Evolutionary conservation across 768 basidiomycete genomes (phyloP).

Genomic region (Lactarius hengduanensis): DNA sequence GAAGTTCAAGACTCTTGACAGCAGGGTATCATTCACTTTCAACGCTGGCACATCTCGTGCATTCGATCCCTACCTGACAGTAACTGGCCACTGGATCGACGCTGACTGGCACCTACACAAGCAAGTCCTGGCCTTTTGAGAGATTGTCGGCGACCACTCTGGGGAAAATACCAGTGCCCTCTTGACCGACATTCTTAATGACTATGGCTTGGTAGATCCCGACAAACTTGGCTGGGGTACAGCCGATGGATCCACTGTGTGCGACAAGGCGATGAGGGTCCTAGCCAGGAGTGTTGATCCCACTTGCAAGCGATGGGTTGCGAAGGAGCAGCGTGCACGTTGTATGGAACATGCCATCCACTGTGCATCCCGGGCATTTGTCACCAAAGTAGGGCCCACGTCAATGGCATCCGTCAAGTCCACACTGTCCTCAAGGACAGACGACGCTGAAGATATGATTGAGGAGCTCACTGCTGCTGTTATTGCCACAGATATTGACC

Average conservation of each 20-base stretch:
- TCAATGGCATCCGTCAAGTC: no score
- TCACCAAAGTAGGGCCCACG: no score
- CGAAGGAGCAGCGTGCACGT: not conserved
- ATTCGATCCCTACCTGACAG: slow-evolving; percentile 1
- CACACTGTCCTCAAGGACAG: no score
- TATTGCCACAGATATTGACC: no score
- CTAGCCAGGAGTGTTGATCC: no score
- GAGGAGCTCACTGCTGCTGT: no score
- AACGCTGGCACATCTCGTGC: not conserved
- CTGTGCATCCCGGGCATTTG: no score
- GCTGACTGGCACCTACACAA: not conserved
- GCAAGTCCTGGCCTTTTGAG: not conserved
- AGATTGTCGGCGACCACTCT: not conserved
- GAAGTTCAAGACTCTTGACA: not conserved
- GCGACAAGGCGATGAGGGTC: no score
- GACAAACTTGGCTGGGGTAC: not conserved
- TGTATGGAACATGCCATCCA: slow-evolving; percentile 5
- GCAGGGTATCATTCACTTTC: not conserved
- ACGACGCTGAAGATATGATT: no score
- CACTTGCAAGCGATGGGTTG: no score
- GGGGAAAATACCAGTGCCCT: not conserved
- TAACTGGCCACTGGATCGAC: not conserved
- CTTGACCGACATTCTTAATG: not conserved
- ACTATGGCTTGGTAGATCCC: slow-evolving; percentile 2
- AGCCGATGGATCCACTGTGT: not conserved